Conservation (phyloP, 2,329 filamentous ascomycete genomes). For the Septoria linicola region DNA sequence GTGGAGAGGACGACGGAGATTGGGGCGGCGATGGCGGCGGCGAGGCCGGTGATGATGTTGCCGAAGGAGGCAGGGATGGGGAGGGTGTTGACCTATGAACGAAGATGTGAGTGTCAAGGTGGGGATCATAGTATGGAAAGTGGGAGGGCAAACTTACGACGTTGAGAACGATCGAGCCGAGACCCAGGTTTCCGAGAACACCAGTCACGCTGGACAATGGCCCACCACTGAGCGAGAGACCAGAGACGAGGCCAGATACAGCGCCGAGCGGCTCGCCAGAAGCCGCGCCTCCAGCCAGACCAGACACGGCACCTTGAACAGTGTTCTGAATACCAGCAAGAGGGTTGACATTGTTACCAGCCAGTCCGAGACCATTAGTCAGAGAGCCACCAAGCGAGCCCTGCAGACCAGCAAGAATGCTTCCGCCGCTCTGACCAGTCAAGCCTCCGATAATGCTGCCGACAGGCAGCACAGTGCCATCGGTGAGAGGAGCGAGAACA, state of each 20-base stretch:
- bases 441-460: background rate
- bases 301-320: slow-evolving; percentile 6
- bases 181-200: slow-evolving; percentile 11
- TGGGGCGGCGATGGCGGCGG: slow-evolving; percentile 5
- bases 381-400: background rate
- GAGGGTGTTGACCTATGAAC: slow-evolving; percentile 12
- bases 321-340: slow-evolving; percentile 2
- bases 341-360: slow-evolving; percentile 1
- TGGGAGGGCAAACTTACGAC: slow-evolving; percentile 3
- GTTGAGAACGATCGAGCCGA: slow-evolving; percentile 17
- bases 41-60: slow-evolving; percentile 12
- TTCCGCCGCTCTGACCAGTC: slow-evolving; percentile 4
- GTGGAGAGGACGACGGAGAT: slow-evolving; percentile 14
- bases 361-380: background rate
- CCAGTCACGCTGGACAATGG: slow-evolving; percentile 12
- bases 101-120: background rate
- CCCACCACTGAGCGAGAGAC: slow-evolving; percentile 4
- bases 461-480: slow-evolving; percentile 4
- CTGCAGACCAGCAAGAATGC: slow-evolving; percentile 7
- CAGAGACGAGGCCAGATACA: background rate
- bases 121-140: background rate
- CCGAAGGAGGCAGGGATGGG: slow-evolving; percentile 16
- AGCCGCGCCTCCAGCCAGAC: slow-evolving; percentile 5
- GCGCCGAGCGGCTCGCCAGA: slow-evolving; percentile 3
- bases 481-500: background rate